Evolutionary conservation across 2,329 filamentous ascomycete genomes (phyloP).

Genomic region (Trichoderma oligosporum): DNA sequence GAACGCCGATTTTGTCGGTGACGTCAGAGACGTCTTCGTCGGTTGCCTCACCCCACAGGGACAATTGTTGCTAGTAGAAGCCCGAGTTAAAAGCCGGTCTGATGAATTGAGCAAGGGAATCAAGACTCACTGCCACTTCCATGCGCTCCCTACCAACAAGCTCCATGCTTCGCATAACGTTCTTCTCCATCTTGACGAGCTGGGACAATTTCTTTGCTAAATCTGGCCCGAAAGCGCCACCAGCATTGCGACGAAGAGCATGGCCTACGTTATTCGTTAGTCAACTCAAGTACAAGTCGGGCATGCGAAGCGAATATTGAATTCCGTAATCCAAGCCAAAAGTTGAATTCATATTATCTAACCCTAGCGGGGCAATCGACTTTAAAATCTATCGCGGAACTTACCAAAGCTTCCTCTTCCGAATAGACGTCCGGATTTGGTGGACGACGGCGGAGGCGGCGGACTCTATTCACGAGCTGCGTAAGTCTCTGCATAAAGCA

Average conservation of each 20-base stretch:
- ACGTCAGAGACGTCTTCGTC: slow-evolving; percentile 98
- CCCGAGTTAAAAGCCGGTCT: neutral
- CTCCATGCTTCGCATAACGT: slow-evolving; percentile 98
- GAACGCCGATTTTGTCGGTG: slow-evolving; percentile 95
- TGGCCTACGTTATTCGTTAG: slow-evolving; percentile 43
- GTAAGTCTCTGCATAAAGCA: neutral
- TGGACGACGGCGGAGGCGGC: slow-evolving; percentile 84
- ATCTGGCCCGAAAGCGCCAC: slow-evolving; percentile 76
- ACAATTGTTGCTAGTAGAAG: slow-evolving; percentile 81
- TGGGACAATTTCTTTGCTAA: slow-evolving; percentile 96
- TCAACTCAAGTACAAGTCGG: neutral
- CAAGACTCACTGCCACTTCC: slow-evolving; percentile 83
- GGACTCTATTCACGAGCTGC: slow-evolving; percentile 64
- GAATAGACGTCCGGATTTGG: slow-evolving; percentile 87
- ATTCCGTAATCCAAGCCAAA: neutral
- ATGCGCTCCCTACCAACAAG: slow-evolving; percentile 92
- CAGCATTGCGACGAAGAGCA: slow-evolving; percentile 68
- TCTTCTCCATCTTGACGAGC: slow-evolving; percentile 99
- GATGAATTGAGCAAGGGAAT: neutral
- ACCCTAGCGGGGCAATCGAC: neutral
- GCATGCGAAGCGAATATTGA: too few relatives aligned
- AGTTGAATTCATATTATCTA: neutral
- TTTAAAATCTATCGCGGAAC: slow-evolving; percentile 34
- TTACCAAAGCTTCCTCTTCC: slow-evolving; percentile 80
- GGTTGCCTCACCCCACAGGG: slow-evolving; percentile 91